A percentile compares a stretch with the other conserved stretches of the same genome.
Evolutionary conservation across 352 stramenopile species (phyloP).

Genomic region (Globisporangium spiculum): DNA sequence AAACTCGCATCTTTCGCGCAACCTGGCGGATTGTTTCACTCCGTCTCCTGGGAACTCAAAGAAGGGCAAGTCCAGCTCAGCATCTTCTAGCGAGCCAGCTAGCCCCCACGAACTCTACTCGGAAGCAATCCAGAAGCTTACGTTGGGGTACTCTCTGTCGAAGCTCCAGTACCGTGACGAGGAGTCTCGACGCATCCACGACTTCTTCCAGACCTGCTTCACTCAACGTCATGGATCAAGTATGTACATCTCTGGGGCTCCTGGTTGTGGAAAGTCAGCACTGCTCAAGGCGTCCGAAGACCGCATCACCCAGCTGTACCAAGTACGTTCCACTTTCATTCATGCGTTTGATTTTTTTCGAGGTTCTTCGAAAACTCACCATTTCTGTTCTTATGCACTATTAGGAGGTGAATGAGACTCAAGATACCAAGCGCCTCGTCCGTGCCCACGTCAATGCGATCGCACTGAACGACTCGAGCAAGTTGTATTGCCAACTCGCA

Average conservation of each 20-base stretch:
- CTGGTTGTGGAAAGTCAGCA: constrained; percentile 77
- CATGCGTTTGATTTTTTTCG: background rate
- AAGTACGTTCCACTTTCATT: constrained; percentile 24
- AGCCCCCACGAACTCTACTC: constrained; percentile 22
- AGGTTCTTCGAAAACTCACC: background rate
- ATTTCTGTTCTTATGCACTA: background rate
- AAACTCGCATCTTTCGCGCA: constrained; percentile 27
- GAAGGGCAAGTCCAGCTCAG: constrained; percentile 17
- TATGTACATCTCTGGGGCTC: constrained; percentile 76
- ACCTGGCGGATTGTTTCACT: constrained; percentile 59
- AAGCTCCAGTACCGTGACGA: constrained; percentile 59
- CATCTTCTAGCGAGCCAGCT: constrained; percentile 7
- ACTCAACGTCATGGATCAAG: constrained; percentile 44
- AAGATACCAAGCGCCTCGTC: constrained; percentile 36
- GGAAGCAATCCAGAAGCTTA: constrained; percentile 49
- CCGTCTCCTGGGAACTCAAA: constrained; percentile 45
- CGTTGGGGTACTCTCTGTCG: constrained; percentile 39
- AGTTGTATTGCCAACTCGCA: constrained; percentile 59
- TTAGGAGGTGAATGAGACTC: constrained; percentile 19
- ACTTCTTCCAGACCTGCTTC: constrained; percentile 66
- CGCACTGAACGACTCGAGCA: constrained; percentile 43
- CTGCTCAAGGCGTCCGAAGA: constrained; percentile 54
- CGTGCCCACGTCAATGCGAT: constrained; percentile 75
- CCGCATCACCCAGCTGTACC: constrained; percentile 49
- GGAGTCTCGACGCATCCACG: constrained; percentile 46